These are phyloP conservation scores for Vicia villosa DNA, from an alignment of 306 rosid genomes.

Conservation along the genomic window DNA sequence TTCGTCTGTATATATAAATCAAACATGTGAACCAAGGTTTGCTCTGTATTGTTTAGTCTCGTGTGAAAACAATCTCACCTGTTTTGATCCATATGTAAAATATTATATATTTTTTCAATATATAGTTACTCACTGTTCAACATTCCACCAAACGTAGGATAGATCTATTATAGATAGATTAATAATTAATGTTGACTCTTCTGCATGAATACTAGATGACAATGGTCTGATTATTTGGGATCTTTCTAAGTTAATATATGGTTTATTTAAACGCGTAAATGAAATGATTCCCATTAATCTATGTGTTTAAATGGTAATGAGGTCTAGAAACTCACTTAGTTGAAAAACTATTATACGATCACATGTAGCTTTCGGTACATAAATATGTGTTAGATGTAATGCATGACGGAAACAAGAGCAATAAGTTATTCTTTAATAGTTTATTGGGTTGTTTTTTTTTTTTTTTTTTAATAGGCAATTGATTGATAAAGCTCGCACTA, in stretches of 20 bases:
- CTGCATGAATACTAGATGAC: slow-evolving; percentile 25
- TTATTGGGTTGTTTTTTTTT: too few relatives aligned
- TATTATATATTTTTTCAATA: background rate
- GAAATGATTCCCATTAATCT: slow-evolving; percentile 23
- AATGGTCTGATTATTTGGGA: slow-evolving; percentile 42
- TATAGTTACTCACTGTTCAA: slow-evolving; percentile 13
- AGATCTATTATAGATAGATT: background rate
- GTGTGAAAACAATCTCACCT: slow-evolving; percentile 26
- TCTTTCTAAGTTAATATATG: slow-evolving; percentile 19
- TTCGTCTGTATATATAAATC: background rate
- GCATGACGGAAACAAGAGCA: background rate
- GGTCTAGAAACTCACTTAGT: slow-evolving; percentile 19
- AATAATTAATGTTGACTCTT: slow-evolving; percentile 4
- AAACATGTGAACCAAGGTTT: background rate
- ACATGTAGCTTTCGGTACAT: background rate
- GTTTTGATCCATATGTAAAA: background rate
- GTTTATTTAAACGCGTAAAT: slow-evolving; percentile 15
- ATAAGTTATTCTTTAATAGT: background rate
- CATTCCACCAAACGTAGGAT: background rate
- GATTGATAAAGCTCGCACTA: too few relatives aligned
- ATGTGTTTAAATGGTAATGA: slow-evolving; percentile 20
- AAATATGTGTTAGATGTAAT: background rate
- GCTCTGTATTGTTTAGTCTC: slow-evolving; percentile 1
- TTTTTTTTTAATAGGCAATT: too few relatives aligned
- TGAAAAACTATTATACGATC: slow-evolving; percentile 3